Percentiles rank a stretch among this genome's conserved stretches.
phyloP scores from a whole-genome alignment of 495 filamentous ascomycete species.

The Lophiotrema nucula region DNA sequence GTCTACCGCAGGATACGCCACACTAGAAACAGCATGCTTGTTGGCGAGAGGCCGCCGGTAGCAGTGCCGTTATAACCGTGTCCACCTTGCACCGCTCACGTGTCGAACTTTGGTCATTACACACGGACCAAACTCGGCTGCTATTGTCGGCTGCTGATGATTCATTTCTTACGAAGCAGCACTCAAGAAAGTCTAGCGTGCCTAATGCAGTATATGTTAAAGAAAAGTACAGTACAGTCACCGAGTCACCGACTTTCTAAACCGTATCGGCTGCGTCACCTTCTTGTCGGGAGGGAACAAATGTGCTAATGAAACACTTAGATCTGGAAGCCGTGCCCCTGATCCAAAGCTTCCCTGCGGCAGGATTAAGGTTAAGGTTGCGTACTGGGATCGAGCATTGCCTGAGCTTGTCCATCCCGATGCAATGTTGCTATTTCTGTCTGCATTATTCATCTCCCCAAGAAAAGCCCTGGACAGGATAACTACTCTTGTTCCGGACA shows the following conservation, averaged over 20 bases:
- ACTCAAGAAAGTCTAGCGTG: neutral
- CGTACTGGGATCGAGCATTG: neutral
- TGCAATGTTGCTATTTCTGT: constrained; percentile 11
- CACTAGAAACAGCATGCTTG: no score
- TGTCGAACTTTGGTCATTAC: no score
- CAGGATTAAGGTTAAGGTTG: constrained; percentile 28
- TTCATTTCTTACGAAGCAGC: constrained; percentile 4
- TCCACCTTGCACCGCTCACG: no score
- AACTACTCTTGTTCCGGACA: neutral
- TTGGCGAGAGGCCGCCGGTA: no score
- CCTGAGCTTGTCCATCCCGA: constrained; percentile 3
- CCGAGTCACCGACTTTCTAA: neutral
- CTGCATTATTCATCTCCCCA: constrained; percentile 21
- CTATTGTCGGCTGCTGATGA: constrained; percentile 7
- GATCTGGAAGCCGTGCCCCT: neutral
- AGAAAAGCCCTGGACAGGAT: constrained; percentile 11
- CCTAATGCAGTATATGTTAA: constrained; percentile 18
- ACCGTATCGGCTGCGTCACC: neutral
- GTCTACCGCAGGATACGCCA: no score
- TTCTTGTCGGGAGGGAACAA: neutral
- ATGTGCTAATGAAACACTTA: neutral
- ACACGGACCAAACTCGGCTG: no score
- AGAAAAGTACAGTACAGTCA: neutral
- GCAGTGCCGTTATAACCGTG: no score
- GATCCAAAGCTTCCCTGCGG: constrained; percentile 7